These are phyloP conservation scores for Collybia nuda DNA, from an alignment of 768 basidiomycete species.

Conservation along the genomic window DNA sequence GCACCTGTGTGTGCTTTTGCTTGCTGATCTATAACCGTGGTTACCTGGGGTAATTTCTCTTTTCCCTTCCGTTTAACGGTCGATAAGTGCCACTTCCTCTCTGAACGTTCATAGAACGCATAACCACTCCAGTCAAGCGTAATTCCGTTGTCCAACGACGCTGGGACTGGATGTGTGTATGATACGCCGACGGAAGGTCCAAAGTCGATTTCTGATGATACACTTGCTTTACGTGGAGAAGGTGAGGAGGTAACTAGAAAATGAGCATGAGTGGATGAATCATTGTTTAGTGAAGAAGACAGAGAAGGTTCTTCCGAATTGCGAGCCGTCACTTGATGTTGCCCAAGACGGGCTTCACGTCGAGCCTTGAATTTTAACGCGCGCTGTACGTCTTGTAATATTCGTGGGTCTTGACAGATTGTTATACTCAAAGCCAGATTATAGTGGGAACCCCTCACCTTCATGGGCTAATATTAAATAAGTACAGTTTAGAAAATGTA, in stretches of 20 bases:
- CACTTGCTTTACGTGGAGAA: constrained; percentile 24
- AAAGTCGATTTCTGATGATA: constrained; percentile 62
- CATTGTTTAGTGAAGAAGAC: constrained; percentile 19
- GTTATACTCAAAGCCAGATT: neutral
- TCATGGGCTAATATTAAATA: constrained; percentile 56
- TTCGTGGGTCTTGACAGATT: constrained; percentile 60
- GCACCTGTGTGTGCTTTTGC: constrained; percentile 58
- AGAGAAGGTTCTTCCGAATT: constrained; percentile 15
- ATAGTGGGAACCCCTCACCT: constrained; percentile 45
- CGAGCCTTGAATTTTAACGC: constrained; percentile 73
- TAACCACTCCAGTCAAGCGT: constrained; percentile 77
- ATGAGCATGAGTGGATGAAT: constrained; percentile 30
- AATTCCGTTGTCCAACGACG: constrained; percentile 65
- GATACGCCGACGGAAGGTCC: constrained; percentile 57
- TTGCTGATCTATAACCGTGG: constrained; percentile 55
- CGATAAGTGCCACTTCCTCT: constrained; percentile 61
- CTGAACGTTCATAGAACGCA: constrained; percentile 51
- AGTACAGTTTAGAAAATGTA: neutral
- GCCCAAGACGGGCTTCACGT: constrained; percentile 60
- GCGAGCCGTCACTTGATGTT: constrained; percentile 18
- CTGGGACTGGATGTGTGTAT: constrained; percentile 61
- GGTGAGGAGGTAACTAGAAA: constrained; percentile 17
- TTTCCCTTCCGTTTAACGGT: constrained; percentile 62
- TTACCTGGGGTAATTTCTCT: constrained; percentile 41
- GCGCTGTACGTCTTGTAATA: constrained; percentile 78